Conservation (phyloP, 164 flowering plant genomes). For the Echeveria elegans region DNA sequence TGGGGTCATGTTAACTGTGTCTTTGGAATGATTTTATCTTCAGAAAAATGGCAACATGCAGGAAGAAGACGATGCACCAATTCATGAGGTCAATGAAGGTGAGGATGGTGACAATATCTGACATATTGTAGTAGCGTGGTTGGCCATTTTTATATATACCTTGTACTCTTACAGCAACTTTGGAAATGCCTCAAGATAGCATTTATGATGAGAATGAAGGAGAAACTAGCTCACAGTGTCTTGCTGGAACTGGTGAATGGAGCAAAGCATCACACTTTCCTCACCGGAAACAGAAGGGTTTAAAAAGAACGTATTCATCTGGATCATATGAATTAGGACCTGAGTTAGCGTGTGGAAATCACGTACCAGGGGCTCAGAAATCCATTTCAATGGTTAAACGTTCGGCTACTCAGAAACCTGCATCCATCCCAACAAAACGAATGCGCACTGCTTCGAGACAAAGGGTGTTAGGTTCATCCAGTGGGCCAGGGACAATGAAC, state of each 20-base stretch:
- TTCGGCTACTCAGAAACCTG: slow-evolving; percentile 52
- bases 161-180: slow-evolving; percentile 13
- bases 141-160: neutral
- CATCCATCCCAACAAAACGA: slow-evolving; percentile 79
- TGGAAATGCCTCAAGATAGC: slow-evolving; percentile 46
- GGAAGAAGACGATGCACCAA: slow-evolving; percentile 70
- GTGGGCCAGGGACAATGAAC: slow-evolving; percentile 37
- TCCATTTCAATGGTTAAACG: slow-evolving; percentile 48
- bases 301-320: slow-evolving; percentile 27
- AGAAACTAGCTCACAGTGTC: slow-evolving; percentile 51
- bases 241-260: slow-evolving; percentile 47
- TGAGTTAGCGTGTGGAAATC: slow-evolving; percentile 42
- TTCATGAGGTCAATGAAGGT: slow-evolving; percentile 54
- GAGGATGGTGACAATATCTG: slow-evolving; percentile 39
- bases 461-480: slow-evolving; percentile 59
- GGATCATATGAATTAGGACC: slow-evolving; percentile 48
- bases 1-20: neutral
- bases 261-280: slow-evolving; percentile 39
- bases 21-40: slow-evolving; percentile 3
- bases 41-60: slow-evolving; percentile 59
- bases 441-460: slow-evolving; percentile 89
- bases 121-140: slow-evolving; percentile 2
- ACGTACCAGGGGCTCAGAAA: slow-evolving; percentile 31
- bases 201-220: slow-evolving; percentile 73
- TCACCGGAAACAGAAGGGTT: slow-evolving; percentile 50